phyloP scores from a whole-genome alignment of 345 rosid species.

The Eucalyptus coolabah region DNA sequence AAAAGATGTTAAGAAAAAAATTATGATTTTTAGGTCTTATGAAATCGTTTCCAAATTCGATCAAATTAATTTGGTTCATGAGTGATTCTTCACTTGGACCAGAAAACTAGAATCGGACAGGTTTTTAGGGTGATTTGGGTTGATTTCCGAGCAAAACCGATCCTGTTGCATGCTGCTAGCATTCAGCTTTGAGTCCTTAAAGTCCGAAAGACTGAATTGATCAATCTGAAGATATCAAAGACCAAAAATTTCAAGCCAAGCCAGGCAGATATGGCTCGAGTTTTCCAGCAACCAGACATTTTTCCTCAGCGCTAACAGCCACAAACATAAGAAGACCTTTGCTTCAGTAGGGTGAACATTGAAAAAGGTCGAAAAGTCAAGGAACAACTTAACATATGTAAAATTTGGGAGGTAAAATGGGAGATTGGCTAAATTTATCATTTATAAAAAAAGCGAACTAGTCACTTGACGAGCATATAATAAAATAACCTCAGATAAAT shows the following conservation, averaged over 20 bases:
- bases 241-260: background rate
- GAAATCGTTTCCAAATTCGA: too few relatives aligned
- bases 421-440: too few relatives aligned
- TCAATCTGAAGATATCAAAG: background rate
- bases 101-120: rapidly evolving
- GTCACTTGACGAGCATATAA: rapidly evolving
- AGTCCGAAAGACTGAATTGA: background rate
- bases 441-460: background rate
- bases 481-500: rapidly evolving
- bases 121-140: too few relatives aligned
- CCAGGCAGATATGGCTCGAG: background rate
- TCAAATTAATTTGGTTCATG: too few relatives aligned
- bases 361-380: background rate
- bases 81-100: background rate
- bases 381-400: background rate
- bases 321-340: background rate
- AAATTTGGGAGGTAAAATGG: background rate
- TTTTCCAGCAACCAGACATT: background rate
- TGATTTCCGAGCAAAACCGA: too few relatives aligned
- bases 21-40: too few relatives aligned
- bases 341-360: background rate
- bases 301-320: background rate
- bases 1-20: background rate
- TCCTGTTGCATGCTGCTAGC: background rate
- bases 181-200: background rate